A percentile compares a stretch with the other conserved stretches of the same genome.
phyloP scores from a whole-genome alignment of 805 yeast genomes.

The Kuraishia borneana region DNA sequence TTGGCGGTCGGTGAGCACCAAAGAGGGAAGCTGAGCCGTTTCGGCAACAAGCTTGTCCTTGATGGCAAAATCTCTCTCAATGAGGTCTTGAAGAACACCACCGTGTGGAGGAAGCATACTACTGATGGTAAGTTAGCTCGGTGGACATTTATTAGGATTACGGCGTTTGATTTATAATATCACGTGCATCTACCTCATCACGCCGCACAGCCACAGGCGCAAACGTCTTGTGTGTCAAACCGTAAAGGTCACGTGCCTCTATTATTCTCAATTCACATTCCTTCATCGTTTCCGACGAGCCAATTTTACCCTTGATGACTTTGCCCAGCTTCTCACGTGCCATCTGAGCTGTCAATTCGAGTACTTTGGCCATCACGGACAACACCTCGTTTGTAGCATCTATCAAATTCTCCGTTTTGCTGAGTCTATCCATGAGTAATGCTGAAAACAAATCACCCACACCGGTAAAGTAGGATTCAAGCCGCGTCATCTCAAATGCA shows the following conservation, averaged over 20 bases:
- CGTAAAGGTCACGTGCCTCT: constrained; percentile 35
- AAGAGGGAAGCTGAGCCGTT: constrained; percentile 35
- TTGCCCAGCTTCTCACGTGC: constrained; percentile 25
- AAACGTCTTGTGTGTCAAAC: background rate
- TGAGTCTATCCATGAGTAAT: constrained; percentile 52
- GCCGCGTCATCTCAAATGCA: constrained; percentile 40
- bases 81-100: constrained; percentile 75
- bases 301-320: constrained; percentile 36
- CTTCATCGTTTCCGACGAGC: constrained; percentile 50
- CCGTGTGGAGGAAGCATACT: constrained; percentile 83
- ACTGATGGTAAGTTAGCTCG: too few relatives aligned
- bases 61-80: constrained; percentile 66
- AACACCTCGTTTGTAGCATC: constrained; percentile 42
- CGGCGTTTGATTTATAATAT: background rate
- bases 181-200: background rate
- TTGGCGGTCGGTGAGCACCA: constrained; percentile 71
- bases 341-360: constrained; percentile 31
- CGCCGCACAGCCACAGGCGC: background rate
- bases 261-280: constrained; percentile 63
- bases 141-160: too few relatives aligned
- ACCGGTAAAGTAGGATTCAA: constrained; percentile 84
- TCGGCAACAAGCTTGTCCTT: constrained; percentile 47
- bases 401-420: constrained; percentile 13
- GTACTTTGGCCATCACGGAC: constrained; percentile 41
- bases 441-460: constrained; percentile 92